Conservation (phyloP, 768 basidiomycete genomes). For the Mycena galopus region DNA sequence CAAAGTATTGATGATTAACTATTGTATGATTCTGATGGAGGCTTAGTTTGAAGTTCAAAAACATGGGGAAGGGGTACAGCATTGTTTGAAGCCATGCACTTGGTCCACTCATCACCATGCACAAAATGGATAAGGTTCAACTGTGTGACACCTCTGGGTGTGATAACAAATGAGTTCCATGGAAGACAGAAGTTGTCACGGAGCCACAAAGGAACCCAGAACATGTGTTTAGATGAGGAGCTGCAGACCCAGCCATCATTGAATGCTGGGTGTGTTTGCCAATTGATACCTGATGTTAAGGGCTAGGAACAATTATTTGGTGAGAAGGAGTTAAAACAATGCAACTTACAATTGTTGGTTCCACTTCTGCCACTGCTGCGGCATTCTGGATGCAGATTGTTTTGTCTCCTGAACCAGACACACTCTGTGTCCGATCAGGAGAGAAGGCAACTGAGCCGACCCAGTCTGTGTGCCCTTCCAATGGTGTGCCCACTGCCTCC, state of each 20-base stretch:
- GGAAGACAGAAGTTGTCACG: neutral
- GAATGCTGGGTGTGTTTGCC: neutral
- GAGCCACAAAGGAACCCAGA: conserved; percentile 7
- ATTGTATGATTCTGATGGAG: too few species aligned
- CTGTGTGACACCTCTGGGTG: neutral
- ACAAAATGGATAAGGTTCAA: neutral
- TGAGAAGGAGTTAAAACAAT: neutral
- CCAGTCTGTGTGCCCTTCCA: conserved; percentile 19
- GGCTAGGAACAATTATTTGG: neutral
- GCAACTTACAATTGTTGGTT: neutral
- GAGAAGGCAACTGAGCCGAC: conserved; percentile 29
- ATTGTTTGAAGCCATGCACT: neutral
- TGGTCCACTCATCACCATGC: neutral
- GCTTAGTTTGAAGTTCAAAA: neutral
- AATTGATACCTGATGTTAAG: neutral
- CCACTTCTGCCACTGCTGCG: neutral
- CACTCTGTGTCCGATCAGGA: conserved; percentile 26
- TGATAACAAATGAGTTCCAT: neutral
- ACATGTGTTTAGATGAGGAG: neutral
- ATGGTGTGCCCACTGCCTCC: too few species aligned
- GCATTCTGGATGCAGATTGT: neutral
- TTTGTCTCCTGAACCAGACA: too few species aligned
- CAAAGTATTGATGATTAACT: too few species aligned
- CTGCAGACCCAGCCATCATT: conserved; percentile 1
- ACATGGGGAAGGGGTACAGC: neutral